Base-by-base conservation (phyloP, 306 rosid genomes). In the Dryas alaskensis region DNA sequence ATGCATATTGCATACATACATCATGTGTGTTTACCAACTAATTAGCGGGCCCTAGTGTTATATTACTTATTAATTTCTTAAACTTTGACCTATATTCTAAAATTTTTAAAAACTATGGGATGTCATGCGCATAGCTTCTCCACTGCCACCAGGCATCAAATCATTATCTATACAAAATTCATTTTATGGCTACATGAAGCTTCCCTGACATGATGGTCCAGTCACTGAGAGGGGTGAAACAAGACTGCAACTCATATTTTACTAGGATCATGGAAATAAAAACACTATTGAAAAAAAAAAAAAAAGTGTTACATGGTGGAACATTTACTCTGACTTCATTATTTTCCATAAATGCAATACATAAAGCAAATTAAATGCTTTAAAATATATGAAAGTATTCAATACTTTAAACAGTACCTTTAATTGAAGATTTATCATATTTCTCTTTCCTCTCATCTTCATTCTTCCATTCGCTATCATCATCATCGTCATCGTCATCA, bases 381-480 rank as follows among this genome's bases (percentile, higher is more conserved):
- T n/a, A 40, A 11, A 44, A 13, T 44, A 65, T 31, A 31, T 1
- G 37, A 31, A 1, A n/a, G 68, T 27, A 68, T 45, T 48, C 60
- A 50, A 51, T 44, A 55, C 46, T 11, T 45, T 31, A 27, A 67
- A 73, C 40, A 14, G 13, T 90, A 94, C 99, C 99, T 94, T 90
- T 88, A 14, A 79, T 76, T 19, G 89, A 83, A 70, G 95, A 81
- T 63, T 90, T 94, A 67, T 85, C 95, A 57, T 91, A 91, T 73
- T 84, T 79, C 73, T 88, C 91, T 79, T 87, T 90, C 85, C 91
- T 80, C 74, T 81, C 92, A 11, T 83, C 92, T 5, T 88, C 91
- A 64, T 89, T 80, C 84, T 91, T 91, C 98, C 98, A 91, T 72
- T 89, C 88, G 63, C 89, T 78, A 10, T 79, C 83, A 6, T 80